Evolutionary conservation across 208 protist species (phyloP).

Genomic region (Trypanosoma rangeli): DNA sequence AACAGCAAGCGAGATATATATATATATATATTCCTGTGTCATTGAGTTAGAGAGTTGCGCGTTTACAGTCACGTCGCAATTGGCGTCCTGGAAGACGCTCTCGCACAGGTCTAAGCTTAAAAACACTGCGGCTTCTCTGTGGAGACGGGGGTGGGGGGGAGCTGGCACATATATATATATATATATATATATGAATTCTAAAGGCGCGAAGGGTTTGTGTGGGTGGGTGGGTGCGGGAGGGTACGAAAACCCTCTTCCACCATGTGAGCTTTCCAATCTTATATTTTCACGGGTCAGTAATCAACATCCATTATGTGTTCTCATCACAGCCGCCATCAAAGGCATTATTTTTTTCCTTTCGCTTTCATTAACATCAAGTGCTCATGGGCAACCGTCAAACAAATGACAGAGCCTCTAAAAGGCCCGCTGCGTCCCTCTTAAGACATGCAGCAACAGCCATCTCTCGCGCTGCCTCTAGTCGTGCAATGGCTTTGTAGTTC

Average conservation of each 20-base stretch:
- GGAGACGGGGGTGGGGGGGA: too few species aligned
- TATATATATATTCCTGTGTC: too few species aligned
- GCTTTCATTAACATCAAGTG: background rate
- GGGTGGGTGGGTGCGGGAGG: too few species aligned
- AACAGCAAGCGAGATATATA: too few species aligned
- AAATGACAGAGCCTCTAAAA: conserved; percentile 45
- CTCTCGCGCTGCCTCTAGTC: conserved; percentile 35
- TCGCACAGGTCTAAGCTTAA: too few species aligned
- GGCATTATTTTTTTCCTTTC: background rate
- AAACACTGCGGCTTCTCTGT: too few species aligned
- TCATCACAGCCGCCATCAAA: background rate
- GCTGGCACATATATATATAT: too few species aligned
- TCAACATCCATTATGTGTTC: background rate
- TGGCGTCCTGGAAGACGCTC: too few species aligned
- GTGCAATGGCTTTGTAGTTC: conserved; percentile 43
- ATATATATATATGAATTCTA: too few species aligned
- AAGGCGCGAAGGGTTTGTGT: too few species aligned
- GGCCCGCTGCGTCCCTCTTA: conserved; percentile 37
- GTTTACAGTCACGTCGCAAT: too few species aligned
- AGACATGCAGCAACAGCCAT: conserved; percentile 58
- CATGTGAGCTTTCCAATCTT: background rate
- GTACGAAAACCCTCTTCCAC: background rate
- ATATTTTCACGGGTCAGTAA: background rate
- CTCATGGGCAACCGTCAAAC: background rate
- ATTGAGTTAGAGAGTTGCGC: too few species aligned